Evolutionary conservation across 257 asterid genomes (phyloP), one percentile per base, ranked within the genome.

Genomic region (Scutellaria barbata): DNA sequence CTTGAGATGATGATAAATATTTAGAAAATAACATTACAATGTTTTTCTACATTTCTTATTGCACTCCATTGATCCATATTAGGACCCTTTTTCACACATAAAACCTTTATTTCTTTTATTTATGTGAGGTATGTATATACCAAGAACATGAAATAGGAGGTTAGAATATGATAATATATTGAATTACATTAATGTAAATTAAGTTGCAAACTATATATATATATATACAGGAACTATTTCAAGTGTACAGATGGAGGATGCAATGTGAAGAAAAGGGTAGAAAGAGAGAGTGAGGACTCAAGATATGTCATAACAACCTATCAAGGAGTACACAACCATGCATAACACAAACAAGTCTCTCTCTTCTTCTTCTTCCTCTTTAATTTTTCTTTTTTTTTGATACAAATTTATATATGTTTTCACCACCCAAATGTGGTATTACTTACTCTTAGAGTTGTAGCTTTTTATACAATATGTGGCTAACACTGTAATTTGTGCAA

Each of bases 221-320:
- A 41, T 8, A 42, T 42, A 10, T 10, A 8, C 50, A 39, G 69
- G 69, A 45, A 63, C 20, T 82, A 79, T 76, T 80, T 71, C 77
- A 85, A 65, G 56, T 85, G 86, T 25, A 68, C 85, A 56, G 63
- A 43, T 69, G 84, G 35, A 76, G 80, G 80, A 25, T 83, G 87
- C 74, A 39, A 14, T 52, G 84, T 85, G 80, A 79, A 81, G 77
- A 79, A 85, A 72, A 77, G 85, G 69, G 87, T 85, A 5, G 81
- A 83, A 59, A 79, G 83, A 69, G 83, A 84, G n/a, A 56, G 67
- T 14, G 79, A 77, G 2, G 89, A 85, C 54, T 55, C 83, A 50
- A 62, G 55, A 4, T 85, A 80, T 59, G 83, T 85, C 66, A 80
- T 85, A 17, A 77, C 89, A 40, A 82, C 85, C 6, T 85, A 85